Evolutionary conservation across 345 rosid genomes (phyloP), one percentile per base, ranked within the genome.

Genomic region (Hypericum androsaemum): DNA sequence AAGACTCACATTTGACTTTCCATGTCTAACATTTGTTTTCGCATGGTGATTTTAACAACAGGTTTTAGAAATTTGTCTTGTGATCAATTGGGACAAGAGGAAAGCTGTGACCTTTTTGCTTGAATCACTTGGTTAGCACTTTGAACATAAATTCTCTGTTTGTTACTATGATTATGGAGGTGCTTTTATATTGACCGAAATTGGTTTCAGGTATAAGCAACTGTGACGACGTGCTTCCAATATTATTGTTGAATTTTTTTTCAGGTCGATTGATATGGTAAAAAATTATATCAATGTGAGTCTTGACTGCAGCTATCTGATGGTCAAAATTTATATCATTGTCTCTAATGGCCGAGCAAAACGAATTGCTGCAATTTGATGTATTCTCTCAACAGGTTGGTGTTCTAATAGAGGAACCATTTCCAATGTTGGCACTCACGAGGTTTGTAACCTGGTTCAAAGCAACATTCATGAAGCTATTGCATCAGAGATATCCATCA

Each of bases 61-160:
- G 96, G 98, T 90, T 70, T 77, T 90, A 61, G 98, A 90, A 75
- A 72, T 90, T 52, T 82, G 96, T 35, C 98, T 96, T 8, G 81
- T 74, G 50, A 90, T 90, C 55, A 56, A 88, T 55, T 88, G 98
- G 98, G 89, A 92, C 67, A 92, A 92, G 78, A 96, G 98, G 52
- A 85, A 85, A 70, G 96, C 98, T 54, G 82, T 92, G 6, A 73
- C 69, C 36, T 88, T 92, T 71, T 74, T 92, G 43, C 98, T 88
- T 13, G 84, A 92, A 75, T 92, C 98, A 56, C 88, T 92, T 7
- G 98, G 98, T 86, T 55, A 38, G 59, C n/a, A 50, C 9, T 8
- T 41, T 39, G 38, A 17, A 41, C 6, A 12, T 42, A 39, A 36
- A 11, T 13, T 17, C 5, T 12, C 54, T 15, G 10, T 43, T 41